These are phyloP conservation scores for Naganishia antarctica DNA, from an alignment of 768 basidiomycete species.

Conservation along the genomic window DNA sequence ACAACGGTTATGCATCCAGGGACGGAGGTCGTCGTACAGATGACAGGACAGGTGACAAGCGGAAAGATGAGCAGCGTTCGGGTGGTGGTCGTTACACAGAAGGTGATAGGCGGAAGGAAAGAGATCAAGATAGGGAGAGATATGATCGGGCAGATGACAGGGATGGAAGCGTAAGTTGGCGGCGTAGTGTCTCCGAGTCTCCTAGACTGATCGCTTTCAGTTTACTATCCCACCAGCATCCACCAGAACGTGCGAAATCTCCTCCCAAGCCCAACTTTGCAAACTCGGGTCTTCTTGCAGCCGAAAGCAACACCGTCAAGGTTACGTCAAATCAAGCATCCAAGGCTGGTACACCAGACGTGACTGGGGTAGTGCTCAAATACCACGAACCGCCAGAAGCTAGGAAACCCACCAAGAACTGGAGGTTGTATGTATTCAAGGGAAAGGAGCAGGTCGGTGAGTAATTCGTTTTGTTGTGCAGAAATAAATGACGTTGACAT, in stretches of 20 bases:
- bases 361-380: conserved; percentile 64
- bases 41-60: neutral
- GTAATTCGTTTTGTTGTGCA: conserved; percentile 39
- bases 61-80: neutral
- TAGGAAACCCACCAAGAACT: conserved; percentile 77
- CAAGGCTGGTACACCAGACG: conserved; percentile 54
- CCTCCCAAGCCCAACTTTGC: conserved; percentile 85
- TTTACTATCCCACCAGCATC: conserved; percentile 12
- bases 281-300: conserved; percentile 83
- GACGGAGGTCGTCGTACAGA: neutral
- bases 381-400: conserved; percentile 99
- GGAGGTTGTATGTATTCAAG: conserved; percentile 98
- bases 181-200: no score
- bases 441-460: conserved; percentile 84
- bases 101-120: conserved; percentile 44
- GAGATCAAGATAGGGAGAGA: conserved; percentile 40
- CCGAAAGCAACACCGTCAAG: conserved; percentile 83
- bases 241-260: conserved; percentile 52
- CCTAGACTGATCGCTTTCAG: no score
- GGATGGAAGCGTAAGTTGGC: neutral
- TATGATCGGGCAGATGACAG: conserved; percentile 31
- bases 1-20: conserved; percentile 1
- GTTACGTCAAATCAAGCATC: conserved; percentile 55
- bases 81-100: conserved; percentile 31
- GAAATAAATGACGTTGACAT: neutral